phyloP scores from a whole-genome alignment of 305 asterid genomes.

The Solanum chacoense region DNA sequence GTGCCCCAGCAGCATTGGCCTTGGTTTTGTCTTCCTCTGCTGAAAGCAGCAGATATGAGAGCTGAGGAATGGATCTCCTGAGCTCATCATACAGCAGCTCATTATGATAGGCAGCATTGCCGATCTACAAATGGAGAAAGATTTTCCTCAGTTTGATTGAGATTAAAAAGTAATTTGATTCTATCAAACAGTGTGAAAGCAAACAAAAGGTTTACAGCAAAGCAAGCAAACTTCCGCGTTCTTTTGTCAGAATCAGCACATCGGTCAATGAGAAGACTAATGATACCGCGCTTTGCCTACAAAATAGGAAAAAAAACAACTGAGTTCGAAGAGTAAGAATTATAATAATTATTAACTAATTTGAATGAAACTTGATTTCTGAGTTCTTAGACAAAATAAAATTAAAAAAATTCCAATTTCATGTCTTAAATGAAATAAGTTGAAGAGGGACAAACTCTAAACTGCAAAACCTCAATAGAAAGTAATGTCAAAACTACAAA shows the following conservation, averaged over 20 bases:
- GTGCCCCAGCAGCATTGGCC: conserved; percentile 99
- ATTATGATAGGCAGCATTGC: conserved; percentile 97
- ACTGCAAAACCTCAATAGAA: background rate
- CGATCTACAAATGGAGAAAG: conserved; percentile 47
- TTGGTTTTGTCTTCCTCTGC: conserved; percentile 96
- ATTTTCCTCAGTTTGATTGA: conserved; percentile 8
- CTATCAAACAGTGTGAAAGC: background rate
- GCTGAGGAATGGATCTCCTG: conserved; percentile 83
- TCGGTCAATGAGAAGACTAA: conserved; percentile 63
- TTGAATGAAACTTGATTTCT: background rate
- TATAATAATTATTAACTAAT: background rate
- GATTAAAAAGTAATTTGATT: background rate
- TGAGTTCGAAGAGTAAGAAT: background rate
- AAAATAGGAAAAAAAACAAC: conserved; percentile 1
- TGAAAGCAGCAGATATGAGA: conserved; percentile 59
- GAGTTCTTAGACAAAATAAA: background rate
- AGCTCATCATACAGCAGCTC: conserved; percentile 86
- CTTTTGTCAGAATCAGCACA: conserved; percentile 90
- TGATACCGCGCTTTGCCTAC: conserved; percentile 69
- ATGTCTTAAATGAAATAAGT: background rate
- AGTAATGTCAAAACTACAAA: background rate
- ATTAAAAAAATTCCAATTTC: background rate
- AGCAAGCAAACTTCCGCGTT: conserved; percentile 95
- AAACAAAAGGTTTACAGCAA: conserved; percentile 56
- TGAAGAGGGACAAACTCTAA: background rate